These are phyloP conservation scores for Cercospora berteroae DNA, from an alignment of 2,329 filamentous ascomycete species.

Conservation along the genomic window DNA sequence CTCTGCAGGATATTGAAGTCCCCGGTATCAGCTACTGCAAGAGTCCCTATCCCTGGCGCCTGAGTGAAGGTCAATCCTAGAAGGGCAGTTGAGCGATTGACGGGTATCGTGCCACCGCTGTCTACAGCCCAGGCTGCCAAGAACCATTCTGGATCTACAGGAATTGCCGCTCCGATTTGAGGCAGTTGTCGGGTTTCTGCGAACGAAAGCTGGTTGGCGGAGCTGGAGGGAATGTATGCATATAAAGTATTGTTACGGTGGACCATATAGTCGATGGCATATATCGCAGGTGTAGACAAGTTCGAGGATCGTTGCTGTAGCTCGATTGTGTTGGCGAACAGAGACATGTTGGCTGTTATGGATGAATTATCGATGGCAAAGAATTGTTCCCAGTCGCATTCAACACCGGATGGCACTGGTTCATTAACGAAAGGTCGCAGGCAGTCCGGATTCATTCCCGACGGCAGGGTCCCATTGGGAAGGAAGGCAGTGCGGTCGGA, in stretches of 20 bases:
- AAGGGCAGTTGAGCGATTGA: slow-evolving; percentile 9
- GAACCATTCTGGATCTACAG: slow-evolving; percentile 15
- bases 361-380: neutral
- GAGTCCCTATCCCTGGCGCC: neutral
- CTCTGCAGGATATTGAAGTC: neutral
- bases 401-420: neutral
- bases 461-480: slow-evolving; percentile 15
- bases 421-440: neutral
- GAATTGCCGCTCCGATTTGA: neutral
- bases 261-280: neutral
- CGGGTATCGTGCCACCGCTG: slow-evolving; percentile 8
- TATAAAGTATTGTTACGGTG: slow-evolving; percentile 23
- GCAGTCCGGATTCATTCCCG: slow-evolving; percentile 19
- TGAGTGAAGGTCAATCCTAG: neutral
- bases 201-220: slow-evolving; percentile 25
- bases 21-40: neutral
- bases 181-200: slow-evolving; percentile 19
- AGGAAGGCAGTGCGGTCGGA: slow-evolving; percentile 29
- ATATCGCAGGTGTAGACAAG: neutral
- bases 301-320: neutral
- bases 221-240: slow-evolving; percentile 25
- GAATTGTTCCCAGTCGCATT: neutral
- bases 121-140: slow-evolving; percentile 31
- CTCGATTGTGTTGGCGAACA: neutral
- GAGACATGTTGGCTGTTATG: neutral